These are phyloP conservation scores for Pseudogymnoascus destructans DNA, from an alignment of 2,329 filamentous ascomycete species.

Conservation along the genomic window DNA sequence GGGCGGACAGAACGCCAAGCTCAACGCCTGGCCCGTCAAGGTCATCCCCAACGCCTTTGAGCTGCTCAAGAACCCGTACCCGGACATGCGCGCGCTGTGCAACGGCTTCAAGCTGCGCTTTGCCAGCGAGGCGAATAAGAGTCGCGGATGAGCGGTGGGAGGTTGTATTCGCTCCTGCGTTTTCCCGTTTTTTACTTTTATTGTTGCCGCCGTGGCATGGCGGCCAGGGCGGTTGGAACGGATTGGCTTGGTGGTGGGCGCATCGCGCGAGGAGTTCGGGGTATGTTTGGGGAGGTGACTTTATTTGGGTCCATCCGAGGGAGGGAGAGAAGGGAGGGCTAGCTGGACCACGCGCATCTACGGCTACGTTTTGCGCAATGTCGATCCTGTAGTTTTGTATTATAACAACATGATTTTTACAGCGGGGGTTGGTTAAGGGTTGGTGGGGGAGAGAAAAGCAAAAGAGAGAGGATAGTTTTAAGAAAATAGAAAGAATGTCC, in stretches of 20 bases:
- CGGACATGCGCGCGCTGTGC: constrained; percentile 87
- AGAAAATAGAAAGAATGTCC: neutral
- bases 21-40: constrained; percentile 74
- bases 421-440: neutral
- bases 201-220: neutral
- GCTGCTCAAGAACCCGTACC: constrained; percentile 76
- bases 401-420: neutral
- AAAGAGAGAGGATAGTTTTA: neutral
- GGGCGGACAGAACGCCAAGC: constrained; percentile 59
- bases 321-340: neutral
- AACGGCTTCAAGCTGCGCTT: constrained; percentile 72
- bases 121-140: constrained; percentile 18
- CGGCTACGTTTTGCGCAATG: neutral
- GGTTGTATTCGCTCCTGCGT: too few species aligned
- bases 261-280: neutral
- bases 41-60: constrained; percentile 90
- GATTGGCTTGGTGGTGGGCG: neutral
- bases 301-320: neutral
- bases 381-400: neutral
- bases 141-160: neutral
- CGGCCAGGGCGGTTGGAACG: neutral
- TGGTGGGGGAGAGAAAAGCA: neutral
- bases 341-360: neutral
- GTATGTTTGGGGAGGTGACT: neutral
- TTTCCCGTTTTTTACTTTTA: neutral